Evolutionary conservation across 257 asterid species (phyloP), one percentile per base, ranked within the genome.

Genomic region (Plantago ovata): DNA sequence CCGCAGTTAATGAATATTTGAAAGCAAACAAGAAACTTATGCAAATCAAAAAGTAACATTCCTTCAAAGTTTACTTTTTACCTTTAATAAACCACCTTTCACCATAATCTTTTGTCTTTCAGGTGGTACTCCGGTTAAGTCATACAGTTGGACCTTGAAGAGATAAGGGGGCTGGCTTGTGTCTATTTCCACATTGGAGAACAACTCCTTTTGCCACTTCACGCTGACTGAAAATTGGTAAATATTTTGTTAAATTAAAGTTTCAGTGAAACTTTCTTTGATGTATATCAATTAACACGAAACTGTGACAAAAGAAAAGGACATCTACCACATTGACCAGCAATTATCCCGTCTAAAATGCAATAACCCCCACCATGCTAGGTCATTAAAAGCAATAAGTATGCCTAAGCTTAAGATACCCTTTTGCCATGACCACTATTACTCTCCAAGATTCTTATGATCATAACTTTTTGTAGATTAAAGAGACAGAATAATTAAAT

Each of bases 91-190:
- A 62, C 97, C 97, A 70, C 99, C 99, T 77, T 93, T 93, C 36
- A 93, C 95, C 99, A 93, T 86, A 60, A 93, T 93, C 83, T 93
- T 93, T 76, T 93, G 99, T 69, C 99, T 83, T 79, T 93, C 97
- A 46, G 99, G 99, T 66, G 99, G 95, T 68, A 93, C 97, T 68
- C 99, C 97, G 38, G 99, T 93, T 77, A 93, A 77, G 79, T 89
- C 99, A 59, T 65, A 93, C 53, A 93, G 71, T 84, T 93, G 99
- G 76, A 93, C 79, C 82, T 93, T 93, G 89, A 93, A 93, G 39
- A 93, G 75, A 69, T 79, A 89, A 0, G 99, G 97, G 59, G 97
- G 49, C 77, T 86, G 92, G 69, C 80, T 81, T 42, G 96, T 93
- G 78, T 93, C 99, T 58, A 93, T 72, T 71, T 89, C 97, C 72